Evolutionary conservation across 345 rosid genomes (phyloP).

Genomic region (Syzygium jambos): DNA sequence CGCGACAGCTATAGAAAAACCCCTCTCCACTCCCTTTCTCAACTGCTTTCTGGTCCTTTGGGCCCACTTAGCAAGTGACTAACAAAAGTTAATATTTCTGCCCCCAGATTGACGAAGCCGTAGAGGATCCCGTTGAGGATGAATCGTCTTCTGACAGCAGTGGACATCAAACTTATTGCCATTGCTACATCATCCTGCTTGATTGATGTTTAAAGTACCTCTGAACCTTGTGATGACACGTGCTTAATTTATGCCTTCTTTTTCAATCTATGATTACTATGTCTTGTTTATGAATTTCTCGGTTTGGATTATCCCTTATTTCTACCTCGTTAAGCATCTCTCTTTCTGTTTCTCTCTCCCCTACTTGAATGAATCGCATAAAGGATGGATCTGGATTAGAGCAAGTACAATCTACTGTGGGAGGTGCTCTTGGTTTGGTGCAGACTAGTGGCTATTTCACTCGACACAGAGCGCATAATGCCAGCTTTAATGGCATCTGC

Average conservation of each 20-base stretch:
- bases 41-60: background rate
- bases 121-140: background rate
- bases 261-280: background rate
- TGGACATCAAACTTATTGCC: background rate
- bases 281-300: background rate
- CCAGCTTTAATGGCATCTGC: constrained; percentile 33
- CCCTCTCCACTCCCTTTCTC: background rate
- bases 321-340: background rate
- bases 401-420: background rate
- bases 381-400: background rate
- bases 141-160: background rate
- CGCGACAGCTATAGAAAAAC: background rate
- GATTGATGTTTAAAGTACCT: background rate
- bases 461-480: background rate
- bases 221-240: background rate
- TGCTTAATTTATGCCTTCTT: background rate
- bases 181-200: background rate
- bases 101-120: background rate
- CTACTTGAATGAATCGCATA: background rate
- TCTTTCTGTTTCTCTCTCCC: background rate
- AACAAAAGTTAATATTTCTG: background rate
- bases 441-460: background rate
- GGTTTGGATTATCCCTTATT: background rate
- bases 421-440: background rate
- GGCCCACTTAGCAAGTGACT: background rate